A percentile compares a stretch with the other conserved stretches of the same genome.
phyloP scores from a whole-genome alignment of 2,329 filamentous ascomycete species.

The Aspergillus proliferans region DNA sequence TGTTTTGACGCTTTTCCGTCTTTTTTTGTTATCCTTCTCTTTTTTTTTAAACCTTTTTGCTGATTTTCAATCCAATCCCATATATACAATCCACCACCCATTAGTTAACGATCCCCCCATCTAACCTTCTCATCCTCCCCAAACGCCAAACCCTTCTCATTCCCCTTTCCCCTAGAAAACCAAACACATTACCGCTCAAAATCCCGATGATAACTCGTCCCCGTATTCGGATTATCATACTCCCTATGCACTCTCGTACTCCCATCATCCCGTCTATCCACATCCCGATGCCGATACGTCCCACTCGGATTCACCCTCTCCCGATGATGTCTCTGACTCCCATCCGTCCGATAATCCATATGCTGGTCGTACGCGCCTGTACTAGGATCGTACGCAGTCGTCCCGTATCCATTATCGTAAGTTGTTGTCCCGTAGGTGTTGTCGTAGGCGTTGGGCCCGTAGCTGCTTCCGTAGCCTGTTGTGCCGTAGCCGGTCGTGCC shows the following conservation, averaged over 20 bases:
- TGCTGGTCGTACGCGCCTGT: conserved; percentile 29
- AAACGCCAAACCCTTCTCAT: not conserved
- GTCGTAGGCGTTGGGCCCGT: conserved; percentile 12
- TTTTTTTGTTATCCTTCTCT: conserved; percentile 10
- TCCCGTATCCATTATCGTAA: conserved; percentile 22
- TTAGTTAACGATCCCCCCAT: not conserved
- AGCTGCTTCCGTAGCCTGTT: conserved; percentile 12
- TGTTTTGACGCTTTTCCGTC: conserved; percentile 7
- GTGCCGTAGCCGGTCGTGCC: conserved; percentile 23
- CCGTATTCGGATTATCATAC: conserved; percentile 29
- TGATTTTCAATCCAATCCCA: not conserved
- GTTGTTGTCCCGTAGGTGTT: conserved; percentile 15
- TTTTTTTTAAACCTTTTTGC: not conserved
- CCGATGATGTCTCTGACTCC: conserved; percentile 22
- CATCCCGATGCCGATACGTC: conserved; percentile 28
- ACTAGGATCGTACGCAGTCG: conserved; percentile 19
- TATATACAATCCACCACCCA: conserved; percentile 7
- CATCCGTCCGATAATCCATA: conserved; percentile 25
- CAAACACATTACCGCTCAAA: conserved; percentile 19
- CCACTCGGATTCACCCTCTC: conserved; percentile 25
- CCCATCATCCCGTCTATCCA: conserved; percentile 25
- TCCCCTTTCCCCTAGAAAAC: not conserved
- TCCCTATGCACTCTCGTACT: conserved; percentile 25
- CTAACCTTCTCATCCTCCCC: not conserved
- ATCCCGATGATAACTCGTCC: conserved; percentile 28